Percentiles rank a stretch among this genome's conserved stretches.
phyloP scores from a whole-genome alignment of 192 early-diverging fungal genomes.

The Mortierella antarctica region DNA sequence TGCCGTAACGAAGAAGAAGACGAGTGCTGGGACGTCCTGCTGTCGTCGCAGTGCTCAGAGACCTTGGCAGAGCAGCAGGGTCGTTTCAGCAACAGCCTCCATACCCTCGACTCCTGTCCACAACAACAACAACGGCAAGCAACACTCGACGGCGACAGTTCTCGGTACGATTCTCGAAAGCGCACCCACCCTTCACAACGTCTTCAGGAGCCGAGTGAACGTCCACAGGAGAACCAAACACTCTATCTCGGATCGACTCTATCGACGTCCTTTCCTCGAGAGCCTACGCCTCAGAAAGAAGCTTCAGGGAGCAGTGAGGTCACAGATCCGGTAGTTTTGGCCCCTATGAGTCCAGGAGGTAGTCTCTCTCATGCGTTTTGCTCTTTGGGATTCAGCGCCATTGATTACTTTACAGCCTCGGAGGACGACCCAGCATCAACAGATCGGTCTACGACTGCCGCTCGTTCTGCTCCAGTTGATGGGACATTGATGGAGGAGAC shows the following conservation, averaged over 20 bases:
- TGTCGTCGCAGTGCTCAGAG: slow-evolving; percentile 5
- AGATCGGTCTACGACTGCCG: no score
- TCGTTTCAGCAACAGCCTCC: background rate
- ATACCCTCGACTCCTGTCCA: background rate
- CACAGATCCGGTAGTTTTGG: background rate
- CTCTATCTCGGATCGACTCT: background rate
- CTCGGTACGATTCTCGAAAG: background rate
- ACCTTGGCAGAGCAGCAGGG: background rate
- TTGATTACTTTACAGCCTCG: slow-evolving; percentile 15
- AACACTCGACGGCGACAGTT: background rate
- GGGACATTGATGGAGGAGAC: background rate
- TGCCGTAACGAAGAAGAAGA: slow-evolving; percentile 30
- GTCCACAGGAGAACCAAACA: background rate
- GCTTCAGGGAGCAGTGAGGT: background rate
- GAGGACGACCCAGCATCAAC: background rate
- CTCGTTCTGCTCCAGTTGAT: background rate
- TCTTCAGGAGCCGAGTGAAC: background rate
- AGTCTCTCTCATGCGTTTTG: slow-evolving; percentile 25
- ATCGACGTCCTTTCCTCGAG: background rate
- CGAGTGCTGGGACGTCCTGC: slow-evolving; percentile 27
- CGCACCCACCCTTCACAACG: background rate
- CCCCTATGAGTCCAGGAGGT: slow-evolving; percentile 15
- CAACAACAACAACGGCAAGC: background rate
- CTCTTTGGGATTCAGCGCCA: slow-evolving; percentile 27
- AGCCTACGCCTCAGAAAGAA: background rate